These are phyloP conservation scores for Metschnikowia lochheadii DNA, from an alignment of 805 yeast genomes.

Conservation along the genomic window DNA sequence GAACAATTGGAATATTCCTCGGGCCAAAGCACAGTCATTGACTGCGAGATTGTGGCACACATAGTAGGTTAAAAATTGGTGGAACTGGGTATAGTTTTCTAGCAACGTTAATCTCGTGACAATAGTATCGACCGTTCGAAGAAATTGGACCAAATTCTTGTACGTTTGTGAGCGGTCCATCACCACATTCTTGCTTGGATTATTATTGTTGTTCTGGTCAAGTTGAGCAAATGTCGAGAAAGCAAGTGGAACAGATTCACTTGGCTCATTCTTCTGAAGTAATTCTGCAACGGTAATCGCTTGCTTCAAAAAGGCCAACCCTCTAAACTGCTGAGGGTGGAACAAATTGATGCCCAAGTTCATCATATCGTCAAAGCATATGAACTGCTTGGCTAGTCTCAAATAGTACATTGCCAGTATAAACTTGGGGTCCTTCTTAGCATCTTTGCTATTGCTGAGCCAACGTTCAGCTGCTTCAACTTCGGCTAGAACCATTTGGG, in stretches of 20 bases:
- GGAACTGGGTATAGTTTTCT: conserved; percentile 22
- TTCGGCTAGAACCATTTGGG: conserved; percentile 22
- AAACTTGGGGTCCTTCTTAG: conserved; percentile 7
- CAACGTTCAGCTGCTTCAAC: conserved; percentile 33
- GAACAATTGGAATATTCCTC: conserved; percentile 61
- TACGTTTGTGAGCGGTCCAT: conserved; percentile 22
- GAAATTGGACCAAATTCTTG: conserved; percentile 17
- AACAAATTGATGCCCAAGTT: conserved; percentile 5
- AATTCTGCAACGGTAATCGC: not conserved
- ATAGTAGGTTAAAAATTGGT: conserved; percentile 25
- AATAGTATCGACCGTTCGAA: conserved; percentile 19
- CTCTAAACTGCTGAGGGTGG: not conserved
- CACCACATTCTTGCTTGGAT: conserved; percentile 32
- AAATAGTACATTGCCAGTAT: conserved; percentile 21
- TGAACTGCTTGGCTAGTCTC: conserved; percentile 25
- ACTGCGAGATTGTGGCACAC: conserved; percentile 21
- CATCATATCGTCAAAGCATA: conserved; percentile 12
- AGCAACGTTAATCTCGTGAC: conserved; percentile 19
- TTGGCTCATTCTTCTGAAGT: not conserved
- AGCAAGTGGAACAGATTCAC: conserved; percentile 6
- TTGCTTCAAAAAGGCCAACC: not conserved
- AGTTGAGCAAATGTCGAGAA: conserved; percentile 36
- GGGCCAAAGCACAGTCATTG: conserved; percentile 44
- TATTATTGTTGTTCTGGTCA: conserved; percentile 33
- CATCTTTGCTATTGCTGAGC: conserved; percentile 20